Percentiles rank a stretch among this genome's conserved stretches.
Evolutionary conservation across 108 stramenopile genomes (phyloP).

Genomic region (Stephanodiscus triporus): DNA sequence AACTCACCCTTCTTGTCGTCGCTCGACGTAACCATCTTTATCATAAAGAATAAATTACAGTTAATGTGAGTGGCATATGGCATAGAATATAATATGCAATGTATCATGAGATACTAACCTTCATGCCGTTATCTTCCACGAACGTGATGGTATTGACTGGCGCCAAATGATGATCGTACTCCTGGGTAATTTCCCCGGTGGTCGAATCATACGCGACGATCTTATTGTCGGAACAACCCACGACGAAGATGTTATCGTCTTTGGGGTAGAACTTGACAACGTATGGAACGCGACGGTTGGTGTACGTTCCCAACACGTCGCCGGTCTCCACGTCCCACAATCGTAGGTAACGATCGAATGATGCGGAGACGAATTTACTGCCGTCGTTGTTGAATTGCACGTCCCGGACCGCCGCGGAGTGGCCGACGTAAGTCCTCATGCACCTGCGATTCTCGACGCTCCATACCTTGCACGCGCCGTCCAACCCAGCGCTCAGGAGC

Average conservation of each 20-base stretch:
- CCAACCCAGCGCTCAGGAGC: slow-evolving; percentile 94
- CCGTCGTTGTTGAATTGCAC: slow-evolving; percentile 93
- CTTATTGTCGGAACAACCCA: slow-evolving; percentile 95
- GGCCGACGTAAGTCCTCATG: slow-evolving; percentile 95
- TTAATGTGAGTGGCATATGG: too few species aligned
- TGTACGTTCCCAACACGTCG: slow-evolving; percentile 84
- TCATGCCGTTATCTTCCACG: slow-evolving; percentile 87
- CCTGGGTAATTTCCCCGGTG: slow-evolving; percentile 94
- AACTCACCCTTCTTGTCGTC: slow-evolving; percentile 93
- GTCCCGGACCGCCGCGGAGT: slow-evolving; percentile 93
- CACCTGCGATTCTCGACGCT: slow-evolving; percentile 62
- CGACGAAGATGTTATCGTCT: slow-evolving; percentile 95
- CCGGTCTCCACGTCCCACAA: slow-evolving; percentile 98
- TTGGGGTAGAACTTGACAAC: slow-evolving; percentile 92
- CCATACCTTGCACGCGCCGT: slow-evolving; percentile 95
- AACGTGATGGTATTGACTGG: slow-evolving; percentile 97
- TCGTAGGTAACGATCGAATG: slow-evolving; percentile 93
- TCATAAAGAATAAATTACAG: neutral
- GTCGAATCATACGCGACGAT: slow-evolving; percentile 92
- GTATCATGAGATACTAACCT: too few species aligned
- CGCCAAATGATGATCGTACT: slow-evolving; percentile 98
- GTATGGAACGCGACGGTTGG: slow-evolving; percentile 95
- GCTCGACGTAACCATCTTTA: slow-evolving; percentile 89
- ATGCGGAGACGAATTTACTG: slow-evolving; percentile 82
- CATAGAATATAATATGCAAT: too few species aligned